Conservation (phyloP, 176 grass and related monocot genomes). For the Carex myosuroides region DNA sequence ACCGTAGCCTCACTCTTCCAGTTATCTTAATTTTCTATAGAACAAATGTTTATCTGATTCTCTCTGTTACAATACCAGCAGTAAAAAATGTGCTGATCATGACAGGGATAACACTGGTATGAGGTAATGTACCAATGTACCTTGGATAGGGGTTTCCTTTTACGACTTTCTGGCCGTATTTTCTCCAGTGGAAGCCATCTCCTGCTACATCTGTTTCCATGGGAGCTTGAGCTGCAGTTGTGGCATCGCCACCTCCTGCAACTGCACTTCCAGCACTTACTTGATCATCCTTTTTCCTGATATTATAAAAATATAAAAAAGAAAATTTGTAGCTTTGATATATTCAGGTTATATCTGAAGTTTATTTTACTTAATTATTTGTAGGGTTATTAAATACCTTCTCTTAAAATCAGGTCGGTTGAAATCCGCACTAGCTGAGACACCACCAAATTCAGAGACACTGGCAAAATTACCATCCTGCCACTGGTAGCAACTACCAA, state of each 20-base stretch:
- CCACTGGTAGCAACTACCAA: slow-evolving; percentile 12
- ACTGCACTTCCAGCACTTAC: background rate
- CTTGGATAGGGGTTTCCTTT: slow-evolving; percentile 50
- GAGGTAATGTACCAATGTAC: slow-evolving; percentile 24
- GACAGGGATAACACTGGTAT: background rate
- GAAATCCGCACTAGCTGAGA: background rate
- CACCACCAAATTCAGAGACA: background rate
- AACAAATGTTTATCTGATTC: background rate
- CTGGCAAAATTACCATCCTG: slow-evolving; percentile 6
- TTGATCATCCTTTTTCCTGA: slow-evolving; percentile 37
- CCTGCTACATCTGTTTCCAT: slow-evolving; percentile 15
- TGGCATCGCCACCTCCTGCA: background rate
- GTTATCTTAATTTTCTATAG: background rate
- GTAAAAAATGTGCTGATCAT: background rate
- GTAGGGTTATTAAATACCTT: slow-evolving; percentile 13
- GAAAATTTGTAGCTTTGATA: background rate
- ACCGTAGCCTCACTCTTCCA: no score
- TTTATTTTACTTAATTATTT: background rate
- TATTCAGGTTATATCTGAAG: background rate
- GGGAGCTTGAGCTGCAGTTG: slow-evolving; percentile 8
- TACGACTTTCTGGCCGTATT: slow-evolving; percentile 57
- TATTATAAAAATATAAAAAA: background rate
- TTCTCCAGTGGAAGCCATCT: slow-evolving; percentile 57
- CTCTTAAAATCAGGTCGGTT: slow-evolving; percentile 28
- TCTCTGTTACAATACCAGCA: background rate